phyloP scores from a whole-genome alignment of 2,329 filamentous ascomycete species.

The Aspergillus thermomutatus region DNA sequence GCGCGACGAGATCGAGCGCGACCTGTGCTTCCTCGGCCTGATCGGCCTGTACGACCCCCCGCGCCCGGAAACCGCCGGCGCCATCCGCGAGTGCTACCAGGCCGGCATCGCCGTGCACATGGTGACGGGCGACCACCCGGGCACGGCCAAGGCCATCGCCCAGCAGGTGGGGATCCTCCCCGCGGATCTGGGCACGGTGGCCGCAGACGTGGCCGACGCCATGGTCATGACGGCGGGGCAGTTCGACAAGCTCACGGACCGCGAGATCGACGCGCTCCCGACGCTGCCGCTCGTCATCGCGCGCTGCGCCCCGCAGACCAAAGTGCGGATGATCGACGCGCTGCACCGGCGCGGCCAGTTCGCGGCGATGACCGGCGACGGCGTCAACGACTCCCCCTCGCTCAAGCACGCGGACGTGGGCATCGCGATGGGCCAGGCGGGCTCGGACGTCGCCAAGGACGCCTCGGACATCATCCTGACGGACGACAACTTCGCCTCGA shows the following conservation, averaged over 20 bases:
- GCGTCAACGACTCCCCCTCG: conserved; percentile 82
- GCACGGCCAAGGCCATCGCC: conserved; percentile 75
- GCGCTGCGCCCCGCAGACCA: conserved; percentile 59
- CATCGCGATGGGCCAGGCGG: conserved; percentile 79
- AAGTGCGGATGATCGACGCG: conserved; percentile 80
- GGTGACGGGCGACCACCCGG: conserved; percentile 78
- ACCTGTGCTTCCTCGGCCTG: conserved; percentile 73
- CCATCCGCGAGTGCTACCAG: conserved; percentile 66
- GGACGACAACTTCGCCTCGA: conserved; percentile 84
- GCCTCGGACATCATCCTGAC: conserved; percentile 65
- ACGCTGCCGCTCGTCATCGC: conserved; percentile 57
- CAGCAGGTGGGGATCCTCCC: conserved; percentile 75
- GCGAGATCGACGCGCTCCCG: conserved; percentile 63
- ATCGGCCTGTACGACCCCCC: conserved; percentile 85
- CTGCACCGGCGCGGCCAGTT: conserved; percentile 59
- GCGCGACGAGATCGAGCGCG: conserved; percentile 63
- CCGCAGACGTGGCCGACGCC: conserved; percentile 59
- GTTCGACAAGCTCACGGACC: conserved; percentile 73
- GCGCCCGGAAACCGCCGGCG: conserved; percentile 71
- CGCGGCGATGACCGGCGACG: conserved; percentile 86
- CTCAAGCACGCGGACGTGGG: conserved; percentile 79
- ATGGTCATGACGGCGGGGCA: conserved; percentile 73
- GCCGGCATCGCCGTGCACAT: conserved; percentile 79
- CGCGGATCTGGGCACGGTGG: conserved; percentile 56
- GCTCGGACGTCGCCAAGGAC: conserved; percentile 77